These are phyloP conservation scores for Exophiala xenobiotica DNA, from an alignment of 2,329 filamentous ascomycete genomes.

Conservation along the genomic window DNA sequence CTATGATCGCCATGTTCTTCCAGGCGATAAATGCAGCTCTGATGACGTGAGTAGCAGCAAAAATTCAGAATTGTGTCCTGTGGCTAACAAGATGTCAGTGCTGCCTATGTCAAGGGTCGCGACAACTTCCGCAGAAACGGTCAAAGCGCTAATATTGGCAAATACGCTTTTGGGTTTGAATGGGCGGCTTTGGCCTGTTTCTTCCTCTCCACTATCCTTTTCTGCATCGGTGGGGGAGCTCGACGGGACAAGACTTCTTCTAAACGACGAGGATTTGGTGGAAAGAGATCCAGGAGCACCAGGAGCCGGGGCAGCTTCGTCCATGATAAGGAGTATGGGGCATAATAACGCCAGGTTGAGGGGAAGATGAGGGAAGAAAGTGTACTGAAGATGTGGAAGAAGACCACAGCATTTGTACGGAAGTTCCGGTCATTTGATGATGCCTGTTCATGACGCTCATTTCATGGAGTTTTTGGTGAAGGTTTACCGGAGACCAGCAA, in stretches of 20 bases:
- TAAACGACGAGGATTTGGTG: conserved; percentile 18
- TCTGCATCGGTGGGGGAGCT: conserved; percentile 50
- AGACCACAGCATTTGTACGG: conserved; percentile 5
- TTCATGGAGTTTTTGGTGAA: conserved; percentile 6
- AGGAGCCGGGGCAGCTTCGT: conserved; percentile 33
- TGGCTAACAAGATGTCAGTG: conserved; percentile 48
- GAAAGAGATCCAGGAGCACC: conserved; percentile 29
- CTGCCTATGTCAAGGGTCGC: conserved; percentile 59
- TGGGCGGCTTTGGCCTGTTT: conserved; percentile 59
- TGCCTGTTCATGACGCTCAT: conserved; percentile 3
- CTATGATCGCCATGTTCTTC: conserved; percentile 57
- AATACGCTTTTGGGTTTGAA: conserved; percentile 61
- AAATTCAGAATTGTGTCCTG: neutral
- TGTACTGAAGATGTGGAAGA: neutral
- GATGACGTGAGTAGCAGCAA: conserved; percentile 58
- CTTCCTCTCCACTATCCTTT: conserved; percentile 56
- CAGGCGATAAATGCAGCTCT: conserved; percentile 57
- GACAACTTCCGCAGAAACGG: conserved; percentile 53
- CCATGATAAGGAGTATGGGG: conserved; percentile 32
- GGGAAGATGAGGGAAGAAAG: neutral
- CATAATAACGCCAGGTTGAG: conserved; percentile 3
- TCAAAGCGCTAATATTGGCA: conserved; percentile 52
- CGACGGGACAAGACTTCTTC: conserved; percentile 12
- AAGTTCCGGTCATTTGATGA: neutral
- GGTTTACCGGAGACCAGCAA: conserved; percentile 9